Percentiles rank a stretch among this genome's conserved stretches.
These are phyloP conservation scores for Cadophora malorum DNA, from an alignment of 2,329 filamentous ascomycete genomes.

Conservation along the genomic window DNA sequence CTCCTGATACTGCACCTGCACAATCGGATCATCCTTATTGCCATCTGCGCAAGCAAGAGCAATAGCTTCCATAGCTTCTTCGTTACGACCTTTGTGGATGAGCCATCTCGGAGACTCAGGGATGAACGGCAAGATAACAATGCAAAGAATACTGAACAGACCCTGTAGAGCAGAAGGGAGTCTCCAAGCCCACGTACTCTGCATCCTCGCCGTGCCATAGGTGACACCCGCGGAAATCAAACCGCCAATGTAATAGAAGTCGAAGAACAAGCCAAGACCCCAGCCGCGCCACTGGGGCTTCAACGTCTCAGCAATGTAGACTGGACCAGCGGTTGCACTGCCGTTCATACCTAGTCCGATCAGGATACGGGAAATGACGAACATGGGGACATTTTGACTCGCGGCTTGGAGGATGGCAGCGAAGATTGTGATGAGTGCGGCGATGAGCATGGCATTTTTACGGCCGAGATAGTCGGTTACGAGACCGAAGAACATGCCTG, in stretches of 20 bases:
- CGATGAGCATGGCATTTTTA: neutral
- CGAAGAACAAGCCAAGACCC: neutral
- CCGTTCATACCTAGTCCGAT: conserved; percentile 35
- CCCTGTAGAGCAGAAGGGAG: neutral
- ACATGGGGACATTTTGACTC: conserved; percentile 37
- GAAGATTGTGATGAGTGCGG: neutral
- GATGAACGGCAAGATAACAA: neutral
- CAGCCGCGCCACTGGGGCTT: neutral
- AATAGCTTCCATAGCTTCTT: neutral
- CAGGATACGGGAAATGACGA: conserved; percentile 35
- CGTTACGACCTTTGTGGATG: neutral
- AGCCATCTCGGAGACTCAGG: neutral
- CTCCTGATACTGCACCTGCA: neutral
- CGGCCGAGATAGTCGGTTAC: neutral
- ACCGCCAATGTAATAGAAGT: neutral
- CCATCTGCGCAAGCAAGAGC: neutral
- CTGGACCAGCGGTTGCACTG: conserved; percentile 48
- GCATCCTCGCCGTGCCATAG: neutral
- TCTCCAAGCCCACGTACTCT: neutral
- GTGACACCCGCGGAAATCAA: neutral
- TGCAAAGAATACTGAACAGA: neutral
- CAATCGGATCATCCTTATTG: neutral
- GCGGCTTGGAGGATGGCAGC: neutral
- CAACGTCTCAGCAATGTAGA: conserved; percentile 32
- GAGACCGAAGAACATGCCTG: neutral